Conservation (phyloP, 202 grass and related monocot species). For the Brachypodium distachyon region DNA sequence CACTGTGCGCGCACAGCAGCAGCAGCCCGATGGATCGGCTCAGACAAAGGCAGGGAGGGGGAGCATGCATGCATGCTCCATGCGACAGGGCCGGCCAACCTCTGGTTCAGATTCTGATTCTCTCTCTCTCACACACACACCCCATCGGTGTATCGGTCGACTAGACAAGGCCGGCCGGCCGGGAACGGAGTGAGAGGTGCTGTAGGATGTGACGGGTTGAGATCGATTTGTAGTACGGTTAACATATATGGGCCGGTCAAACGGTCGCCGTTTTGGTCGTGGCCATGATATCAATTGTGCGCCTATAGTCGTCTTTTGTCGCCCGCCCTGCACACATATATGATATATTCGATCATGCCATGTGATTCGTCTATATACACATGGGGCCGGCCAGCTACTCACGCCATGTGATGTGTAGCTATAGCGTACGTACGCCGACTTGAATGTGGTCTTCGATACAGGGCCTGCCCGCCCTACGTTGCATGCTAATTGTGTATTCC, state of each 20-base stretch:
- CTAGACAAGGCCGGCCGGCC: neutral
- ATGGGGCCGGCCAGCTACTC: neutral
- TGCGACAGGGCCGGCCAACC: neutral
- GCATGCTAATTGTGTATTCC: neutral
- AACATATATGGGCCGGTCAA: constrained; percentile 24
- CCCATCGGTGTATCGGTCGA: no score
- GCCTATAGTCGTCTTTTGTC: neutral
- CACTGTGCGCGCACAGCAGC: constrained; percentile 12
- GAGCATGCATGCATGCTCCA: neutral
- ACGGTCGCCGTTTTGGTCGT: constrained; percentile 18
- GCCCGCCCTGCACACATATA: neutral
- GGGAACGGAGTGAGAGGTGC: neutral
- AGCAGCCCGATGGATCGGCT: neutral
- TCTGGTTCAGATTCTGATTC: constrained; percentile 41
- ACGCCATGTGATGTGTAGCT: neutral
- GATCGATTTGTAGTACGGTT: neutral
- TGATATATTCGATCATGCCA: neutral
- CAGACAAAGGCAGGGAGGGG: neutral
- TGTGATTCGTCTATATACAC: neutral
- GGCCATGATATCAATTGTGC: neutral
- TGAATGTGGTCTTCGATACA: neutral
- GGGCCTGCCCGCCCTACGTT: neutral
- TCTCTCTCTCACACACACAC: no score
- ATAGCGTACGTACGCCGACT: neutral
- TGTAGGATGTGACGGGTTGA: neutral